A percentile compares a stretch with the other conserved stretches of the same genome.
phyloP scores from a whole-genome alignment of 2,329 filamentous ascomycete genomes.

The Aspergillus latus region DNA sequence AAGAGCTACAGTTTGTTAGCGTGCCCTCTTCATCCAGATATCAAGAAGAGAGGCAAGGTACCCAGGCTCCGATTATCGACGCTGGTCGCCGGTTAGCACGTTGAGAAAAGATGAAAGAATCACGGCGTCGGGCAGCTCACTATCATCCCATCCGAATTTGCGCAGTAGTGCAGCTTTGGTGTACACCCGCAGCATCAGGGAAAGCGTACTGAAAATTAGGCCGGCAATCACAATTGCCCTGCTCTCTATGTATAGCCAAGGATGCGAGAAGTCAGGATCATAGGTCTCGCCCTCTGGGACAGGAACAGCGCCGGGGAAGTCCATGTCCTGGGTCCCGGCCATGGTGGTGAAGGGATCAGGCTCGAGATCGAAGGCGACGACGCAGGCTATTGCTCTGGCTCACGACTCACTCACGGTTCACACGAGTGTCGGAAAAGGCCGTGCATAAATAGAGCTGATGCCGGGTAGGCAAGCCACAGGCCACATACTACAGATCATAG shows the following conservation, averaged over 20 bases:
- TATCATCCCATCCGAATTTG: slow-evolving; percentile 23
- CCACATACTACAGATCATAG: too few species aligned
- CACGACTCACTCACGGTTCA: too few species aligned
- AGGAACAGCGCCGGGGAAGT: background rate
- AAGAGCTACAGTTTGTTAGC: slow-evolving; percentile 16
- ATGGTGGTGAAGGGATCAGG: background rate
- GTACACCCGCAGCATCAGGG: slow-evolving; percentile 11
- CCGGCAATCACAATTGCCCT: slow-evolving; percentile 7
- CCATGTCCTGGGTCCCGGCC: background rate
- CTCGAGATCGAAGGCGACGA: too few species aligned
- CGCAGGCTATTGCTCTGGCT: background rate
- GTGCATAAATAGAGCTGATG: background rate
- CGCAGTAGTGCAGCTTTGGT: slow-evolving; percentile 11
- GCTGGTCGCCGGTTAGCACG: slow-evolving; percentile 16
- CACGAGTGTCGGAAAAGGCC: background rate
- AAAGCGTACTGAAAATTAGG: slow-evolving; percentile 7
- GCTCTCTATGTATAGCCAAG: slow-evolving; percentile 8
- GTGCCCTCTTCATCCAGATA: background rate
- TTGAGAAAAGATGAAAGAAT: background rate
- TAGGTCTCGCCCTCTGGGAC: slow-evolving; percentile 12
- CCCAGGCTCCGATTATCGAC: slow-evolving; percentile 25
- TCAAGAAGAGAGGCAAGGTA: slow-evolving; percentile 3
- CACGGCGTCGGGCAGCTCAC: slow-evolving; percentile 7
- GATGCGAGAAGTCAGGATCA: slow-evolving; percentile 16
- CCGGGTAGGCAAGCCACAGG: too few species aligned